A percentile compares a stretch with the other conserved stretches of the same genome.
phyloP scores from a whole-genome alignment of 73 alveolate genomes.

The Uronychia setigera region DNA sequence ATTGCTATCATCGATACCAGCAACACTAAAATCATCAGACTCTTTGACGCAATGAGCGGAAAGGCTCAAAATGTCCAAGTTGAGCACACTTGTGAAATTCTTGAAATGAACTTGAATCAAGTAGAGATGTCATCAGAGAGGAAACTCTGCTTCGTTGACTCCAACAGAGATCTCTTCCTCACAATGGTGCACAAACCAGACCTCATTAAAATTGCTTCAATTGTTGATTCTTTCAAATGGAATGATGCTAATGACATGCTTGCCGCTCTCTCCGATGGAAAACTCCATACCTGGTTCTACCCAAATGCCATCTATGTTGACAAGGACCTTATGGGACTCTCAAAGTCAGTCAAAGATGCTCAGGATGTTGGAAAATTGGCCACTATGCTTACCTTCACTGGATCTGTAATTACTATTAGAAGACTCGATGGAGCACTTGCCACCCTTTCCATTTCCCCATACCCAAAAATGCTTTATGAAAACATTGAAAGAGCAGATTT shows the following conservation, averaged over 20 bases:
- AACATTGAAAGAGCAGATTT: constrained; percentile 88
- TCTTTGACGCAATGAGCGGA: constrained; percentile 93
- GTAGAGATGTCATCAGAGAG: constrained; percentile 94
- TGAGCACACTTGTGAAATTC: constrained; percentile 89
- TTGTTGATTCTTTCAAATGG: constrained; percentile 98
- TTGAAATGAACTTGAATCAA: constrained; percentile 88
- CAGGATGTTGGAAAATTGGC: constrained; percentile 82
- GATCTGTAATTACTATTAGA: constrained; percentile 82
- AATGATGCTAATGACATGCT: constrained; percentile 96
- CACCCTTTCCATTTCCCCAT: constrained; percentile 89
- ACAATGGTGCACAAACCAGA: constrained; percentile 92
- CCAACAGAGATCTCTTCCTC: constrained; percentile 95
- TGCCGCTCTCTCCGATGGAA: constrained; percentile 95
- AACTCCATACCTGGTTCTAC: constrained; percentile 94
- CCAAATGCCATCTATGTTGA: constrained; percentile 99
- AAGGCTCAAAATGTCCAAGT: constrained; percentile 78
- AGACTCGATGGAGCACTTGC: constrained; percentile 94
- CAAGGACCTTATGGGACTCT: constrained; percentile 84
- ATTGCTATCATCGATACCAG: constrained; percentile 89
- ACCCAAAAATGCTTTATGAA: constrained; percentile 91
- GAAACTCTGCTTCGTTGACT: constrained; percentile 94
- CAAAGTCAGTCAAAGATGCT: constrained; percentile 84
- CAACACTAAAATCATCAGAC: constrained; percentile 82
- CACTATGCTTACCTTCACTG: constrained; percentile 81
- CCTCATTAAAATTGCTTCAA: constrained; percentile 91